Percentiles rank a stretch among this genome's conserved stretches.
Evolutionary conservation across 257 asterid species (phyloP).

Genomic region (Fraxinus americana): DNA sequence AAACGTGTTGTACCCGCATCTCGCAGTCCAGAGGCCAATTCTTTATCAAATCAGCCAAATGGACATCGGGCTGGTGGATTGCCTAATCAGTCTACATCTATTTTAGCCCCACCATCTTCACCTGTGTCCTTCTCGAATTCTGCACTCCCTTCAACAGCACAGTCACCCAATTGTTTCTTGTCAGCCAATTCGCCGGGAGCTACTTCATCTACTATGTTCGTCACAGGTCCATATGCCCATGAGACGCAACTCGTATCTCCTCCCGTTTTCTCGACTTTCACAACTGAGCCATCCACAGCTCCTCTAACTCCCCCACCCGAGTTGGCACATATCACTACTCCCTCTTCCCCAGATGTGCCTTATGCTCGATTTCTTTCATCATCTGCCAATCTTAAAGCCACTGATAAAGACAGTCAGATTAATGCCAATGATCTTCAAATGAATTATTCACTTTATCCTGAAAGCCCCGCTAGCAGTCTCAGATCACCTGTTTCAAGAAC

Average conservation of each 20-base stretch:
- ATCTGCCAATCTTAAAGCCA: constrained; percentile 43
- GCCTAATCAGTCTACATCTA: constrained; percentile 60
- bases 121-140: constrained; percentile 82
- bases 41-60: constrained; percentile 53
- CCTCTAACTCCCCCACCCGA: constrained; percentile 90
- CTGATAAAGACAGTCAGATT: constrained; percentile 39
- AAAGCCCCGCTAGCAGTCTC: constrained; percentile 70
- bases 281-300: constrained; percentile 92
- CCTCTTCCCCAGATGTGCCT: constrained; percentile 96
- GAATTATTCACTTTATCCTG: constrained; percentile 71
- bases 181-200: constrained; percentile 78
- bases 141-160: constrained; percentile 78
- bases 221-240: constrained; percentile 86
- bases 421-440: constrained; percentile 63
- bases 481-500: constrained; percentile 68
- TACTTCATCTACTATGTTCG: constrained; percentile 69
- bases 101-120: constrained; percentile 83
- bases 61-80: constrained; percentile 62
- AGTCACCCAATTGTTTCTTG: constrained; percentile 73
- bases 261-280: constrained; percentile 83
- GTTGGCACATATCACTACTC: constrained; percentile 81
- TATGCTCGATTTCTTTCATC: constrained; percentile 78
- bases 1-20: constrained; percentile 80
- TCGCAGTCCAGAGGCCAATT: constrained; percentile 63
- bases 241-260: constrained; percentile 87